Percentiles rank a stretch among this genome's conserved stretches.
Conservation (phyloP, 2,329 filamentous ascomycete genomes). For the Catunica adiposa region DNA sequence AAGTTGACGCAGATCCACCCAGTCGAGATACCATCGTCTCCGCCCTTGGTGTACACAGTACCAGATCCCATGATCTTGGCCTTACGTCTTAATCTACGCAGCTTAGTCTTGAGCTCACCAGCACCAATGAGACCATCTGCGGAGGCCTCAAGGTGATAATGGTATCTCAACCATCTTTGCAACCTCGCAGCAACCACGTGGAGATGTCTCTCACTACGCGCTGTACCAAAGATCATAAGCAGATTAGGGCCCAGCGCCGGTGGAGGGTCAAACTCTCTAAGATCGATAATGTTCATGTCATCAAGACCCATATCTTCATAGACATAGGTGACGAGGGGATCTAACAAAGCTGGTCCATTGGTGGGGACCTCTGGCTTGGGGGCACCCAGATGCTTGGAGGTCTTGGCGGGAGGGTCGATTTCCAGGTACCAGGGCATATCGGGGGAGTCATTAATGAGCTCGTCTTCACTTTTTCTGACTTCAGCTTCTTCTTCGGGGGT, state of each 20-base stretch:
- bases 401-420: conserved; percentile 42
- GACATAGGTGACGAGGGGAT: conserved; percentile 57
- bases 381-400: conserved; percentile 30
- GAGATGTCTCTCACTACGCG: conserved; percentile 81
- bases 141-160: conserved; percentile 54
- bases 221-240: conserved; percentile 83
- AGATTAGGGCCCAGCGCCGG: conserved; percentile 76
- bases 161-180: conserved; percentile 65
- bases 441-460: conserved; percentile 16
- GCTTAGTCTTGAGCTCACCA: conserved; percentile 78
- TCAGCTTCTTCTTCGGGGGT: conserved; percentile 2
- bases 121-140: conserved; percentile 81
- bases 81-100: conserved; percentile 63
- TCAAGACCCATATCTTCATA: conserved; percentile 78
- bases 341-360: conserved; percentile 53
- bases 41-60: conserved; percentile 43
- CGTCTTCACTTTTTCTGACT: conserved; percentile 15
- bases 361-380: conserved; percentile 41
- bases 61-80: conserved; percentile 65
- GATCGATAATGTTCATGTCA: conserved; percentile 61
- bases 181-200: conserved; percentile 83
- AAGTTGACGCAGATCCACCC: conserved; percentile 95
- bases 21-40: conserved; percentile 76
- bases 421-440: conserved; percentile 73
- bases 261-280: conserved; percentile 70